Conservation (phyloP, 345 rosid species). For the Populus ilicifolia region DNA sequence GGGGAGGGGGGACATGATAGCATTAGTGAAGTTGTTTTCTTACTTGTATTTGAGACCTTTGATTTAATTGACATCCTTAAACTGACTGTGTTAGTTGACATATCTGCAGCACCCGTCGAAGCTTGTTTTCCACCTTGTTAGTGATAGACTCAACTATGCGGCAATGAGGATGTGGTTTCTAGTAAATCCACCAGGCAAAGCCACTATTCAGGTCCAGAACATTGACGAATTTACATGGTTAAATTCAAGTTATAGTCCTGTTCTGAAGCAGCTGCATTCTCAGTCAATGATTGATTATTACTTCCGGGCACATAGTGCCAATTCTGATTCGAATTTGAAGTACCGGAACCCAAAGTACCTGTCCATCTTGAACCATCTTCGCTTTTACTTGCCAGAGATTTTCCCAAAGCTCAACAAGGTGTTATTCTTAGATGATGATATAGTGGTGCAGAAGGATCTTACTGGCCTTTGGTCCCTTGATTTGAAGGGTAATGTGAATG, state of each 20-base stretch:
- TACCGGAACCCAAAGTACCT: slow-evolving; percentile 94
- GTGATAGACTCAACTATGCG: slow-evolving; percentile 90
- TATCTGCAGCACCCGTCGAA: slow-evolving; percentile 70
- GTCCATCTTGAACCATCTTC: slow-evolving; percentile 92
- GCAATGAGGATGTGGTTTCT: slow-evolving; percentile 99
- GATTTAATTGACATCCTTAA: slow-evolving; percentile 8
- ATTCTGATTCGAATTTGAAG: slow-evolving; percentile 80
- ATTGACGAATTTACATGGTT: slow-evolving; percentile 92
- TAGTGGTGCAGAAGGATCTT: slow-evolving; percentile 92
- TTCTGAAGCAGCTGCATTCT: slow-evolving; percentile 86
- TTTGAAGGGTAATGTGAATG: slow-evolving; percentile 92
- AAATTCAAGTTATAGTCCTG: slow-evolving; percentile 94
- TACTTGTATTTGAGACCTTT: neutral
- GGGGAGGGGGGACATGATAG: neutral
- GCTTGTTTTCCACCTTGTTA: slow-evolving; percentile 91
- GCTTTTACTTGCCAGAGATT: slow-evolving; percentile 93
- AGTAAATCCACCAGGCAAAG: slow-evolving; percentile 71
- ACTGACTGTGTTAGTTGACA: slow-evolving; percentile 20
- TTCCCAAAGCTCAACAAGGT: slow-evolving; percentile 89
- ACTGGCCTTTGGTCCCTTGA: slow-evolving; percentile 75
- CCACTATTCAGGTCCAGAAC: slow-evolving; percentile 84
- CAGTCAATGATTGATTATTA: slow-evolving; percentile 84
- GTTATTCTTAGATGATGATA: slow-evolving; percentile 89
- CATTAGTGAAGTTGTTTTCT: neutral
- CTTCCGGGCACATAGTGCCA: slow-evolving; percentile 71